phyloP scores from a whole-genome alignment of 2,329 filamentous ascomycete species.

The Massarina eburnea region DNA sequence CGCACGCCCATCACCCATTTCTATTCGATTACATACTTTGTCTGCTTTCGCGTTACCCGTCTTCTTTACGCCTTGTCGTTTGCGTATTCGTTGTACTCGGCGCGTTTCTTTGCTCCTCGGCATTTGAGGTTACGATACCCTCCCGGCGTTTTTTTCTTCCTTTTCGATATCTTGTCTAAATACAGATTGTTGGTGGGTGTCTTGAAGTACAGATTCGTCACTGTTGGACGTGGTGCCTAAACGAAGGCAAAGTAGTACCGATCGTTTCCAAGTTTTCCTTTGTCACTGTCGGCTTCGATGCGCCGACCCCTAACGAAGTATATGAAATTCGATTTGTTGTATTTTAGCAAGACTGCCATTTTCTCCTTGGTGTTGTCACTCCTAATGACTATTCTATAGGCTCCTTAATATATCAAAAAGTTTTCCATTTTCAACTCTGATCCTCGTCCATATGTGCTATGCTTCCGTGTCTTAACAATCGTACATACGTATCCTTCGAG shows the following conservation, averaged over 20 bases:
- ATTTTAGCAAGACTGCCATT: neutral
- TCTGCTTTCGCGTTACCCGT: neutral
- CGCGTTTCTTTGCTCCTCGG: neutral
- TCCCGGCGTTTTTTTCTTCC: constrained; percentile 1
- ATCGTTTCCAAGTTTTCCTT: neutral
- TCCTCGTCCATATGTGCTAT: too few species aligned
- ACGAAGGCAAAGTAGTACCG: neutral
- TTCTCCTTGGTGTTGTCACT: neutral
- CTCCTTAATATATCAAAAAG: too few species aligned
- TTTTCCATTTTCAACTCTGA: too few species aligned
- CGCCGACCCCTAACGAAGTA: neutral
- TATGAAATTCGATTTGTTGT: neutral
- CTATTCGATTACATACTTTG: neutral
- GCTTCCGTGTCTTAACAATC: too few species aligned
- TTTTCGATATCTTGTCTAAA: neutral
- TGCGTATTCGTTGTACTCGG: neutral
- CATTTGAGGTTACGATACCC: constrained; percentile 10
- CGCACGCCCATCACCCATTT: too few species aligned
- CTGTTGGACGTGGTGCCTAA: neutral
- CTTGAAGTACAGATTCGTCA: neutral
- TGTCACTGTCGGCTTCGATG: neutral
- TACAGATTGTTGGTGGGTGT: neutral
- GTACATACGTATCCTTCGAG: too few species aligned
- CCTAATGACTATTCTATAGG: too few species aligned
- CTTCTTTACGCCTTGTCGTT: neutral